Base-by-base conservation (phyloP, 768 basidiomycete species). In the Hebeloma cylindrosporum region DNA sequence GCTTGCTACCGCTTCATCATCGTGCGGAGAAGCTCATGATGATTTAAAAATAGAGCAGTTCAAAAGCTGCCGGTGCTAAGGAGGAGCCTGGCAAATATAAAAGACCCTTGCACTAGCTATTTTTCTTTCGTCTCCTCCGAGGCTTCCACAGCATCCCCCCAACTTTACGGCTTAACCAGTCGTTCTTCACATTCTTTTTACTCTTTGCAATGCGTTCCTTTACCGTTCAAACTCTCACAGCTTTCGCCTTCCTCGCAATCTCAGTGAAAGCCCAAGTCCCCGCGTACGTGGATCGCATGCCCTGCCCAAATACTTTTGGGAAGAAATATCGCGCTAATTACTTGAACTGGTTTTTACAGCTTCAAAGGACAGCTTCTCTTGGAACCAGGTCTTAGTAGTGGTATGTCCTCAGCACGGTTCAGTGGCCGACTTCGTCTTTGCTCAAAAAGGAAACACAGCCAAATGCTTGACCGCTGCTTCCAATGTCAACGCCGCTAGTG, bases 391-490 rank as follows among this genome's bases (percentile, higher is more conserved):
- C 52, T 69, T 29, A 73, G 69, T 45, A 63, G 56, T 27, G 70
- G 74, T 74, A 52, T 38, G 65, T 54, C 28, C 16, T 44, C 21
- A 18, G 23, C n/a, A 10, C 26, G 4, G 7, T 23, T 20, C 7
- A 21, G 32, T 13, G 16, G 9, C 18, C 22, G 27, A 5, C 43
- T n/a, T 32, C 16, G 11, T 17, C 13, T n/a, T 27, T 9, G 28
- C 38, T 27, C 30, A 16, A 20, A 14, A 43, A 10, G 7, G 26
- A 11, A 10, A 3, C 3, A 22, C 45, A 78, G 78, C 61, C 7
- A 73, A 76, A 61, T 80, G 78, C 53, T 48, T 80, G 41, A 78
- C 76, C 13, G 77, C 77, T 3, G 63, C 72, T 1, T 72, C 73
- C 8, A 74, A 79, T 59, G 54, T 60, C 7, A 67, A 79, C 52